These are phyloP conservation scores for Mentha longifolia DNA, from an alignment of 257 asterid genomes.

Conservation along the genomic window DNA sequence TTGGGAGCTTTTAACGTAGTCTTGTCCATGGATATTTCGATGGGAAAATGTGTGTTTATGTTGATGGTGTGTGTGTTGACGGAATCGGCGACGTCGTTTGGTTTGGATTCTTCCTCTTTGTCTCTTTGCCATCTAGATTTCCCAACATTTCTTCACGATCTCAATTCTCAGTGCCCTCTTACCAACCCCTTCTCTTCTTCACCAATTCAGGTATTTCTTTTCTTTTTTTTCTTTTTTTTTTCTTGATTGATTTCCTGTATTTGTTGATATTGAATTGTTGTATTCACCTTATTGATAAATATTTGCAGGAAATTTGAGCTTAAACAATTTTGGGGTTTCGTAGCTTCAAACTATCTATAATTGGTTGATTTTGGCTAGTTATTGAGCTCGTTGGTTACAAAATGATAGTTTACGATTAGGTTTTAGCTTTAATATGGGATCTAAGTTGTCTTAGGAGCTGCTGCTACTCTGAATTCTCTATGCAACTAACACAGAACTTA, in stretches of 20 bases:
- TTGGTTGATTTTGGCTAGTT: neutral
- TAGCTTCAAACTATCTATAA: neutral
- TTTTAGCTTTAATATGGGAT: neutral
- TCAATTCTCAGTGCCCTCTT: slow-evolving; percentile 56
- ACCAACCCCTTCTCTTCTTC: slow-evolving; percentile 35
- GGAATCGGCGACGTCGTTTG: slow-evolving; percentile 39
- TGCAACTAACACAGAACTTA: neutral
- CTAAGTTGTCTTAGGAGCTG: slow-evolving; percentile 12
- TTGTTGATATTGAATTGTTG: neutral
- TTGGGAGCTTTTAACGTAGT: slow-evolving; percentile 22
- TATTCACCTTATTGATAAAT: neutral
- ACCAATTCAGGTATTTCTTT: slow-evolving; percentile 47
- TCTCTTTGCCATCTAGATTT: slow-evolving; percentile 36
- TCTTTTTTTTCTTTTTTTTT: neutral
- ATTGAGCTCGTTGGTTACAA: too few species aligned
- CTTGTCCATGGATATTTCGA: slow-evolving; percentile 38
- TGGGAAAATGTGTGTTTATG: slow-evolving; percentile 33
- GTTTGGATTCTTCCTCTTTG: slow-evolving; percentile 33
- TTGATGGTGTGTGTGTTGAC: slow-evolving; percentile 38
- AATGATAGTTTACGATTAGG: neutral
- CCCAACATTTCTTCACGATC: slow-evolving; percentile 51
- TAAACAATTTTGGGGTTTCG: neutral
- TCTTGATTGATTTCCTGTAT: neutral
- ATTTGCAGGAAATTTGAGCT: slow-evolving; percentile 17
- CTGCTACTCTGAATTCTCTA: slow-evolving; percentile 13